Percentiles rank a stretch among this genome's conserved stretches.
Conservation (phyloP, 2,329 filamentous ascomycete species). For the Fusarium napiforme region DNA sequence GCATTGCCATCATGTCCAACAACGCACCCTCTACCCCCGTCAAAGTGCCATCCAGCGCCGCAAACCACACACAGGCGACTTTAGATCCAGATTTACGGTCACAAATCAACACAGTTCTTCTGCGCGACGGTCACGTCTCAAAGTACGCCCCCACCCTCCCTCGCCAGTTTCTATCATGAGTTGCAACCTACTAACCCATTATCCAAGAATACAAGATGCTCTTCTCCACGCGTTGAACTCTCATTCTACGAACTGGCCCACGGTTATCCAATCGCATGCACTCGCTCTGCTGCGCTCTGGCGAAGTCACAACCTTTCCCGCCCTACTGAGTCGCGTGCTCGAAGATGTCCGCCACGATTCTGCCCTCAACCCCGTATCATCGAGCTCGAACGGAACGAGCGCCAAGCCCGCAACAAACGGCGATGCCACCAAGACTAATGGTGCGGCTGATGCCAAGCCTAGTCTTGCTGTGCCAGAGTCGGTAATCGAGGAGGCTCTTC, state of each 20-base stretch:
- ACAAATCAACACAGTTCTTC: conserved; percentile 68
- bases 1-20: conserved; percentile 54
- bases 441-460: conserved; percentile 39
- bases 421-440: conserved; percentile 45
- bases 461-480: conserved; percentile 67
- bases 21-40: conserved; percentile 65
- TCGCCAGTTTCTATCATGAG: not conserved
- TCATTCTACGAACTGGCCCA: conserved; percentile 71
- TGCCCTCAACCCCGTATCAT: conserved; percentile 42
- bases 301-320: conserved; percentile 69
- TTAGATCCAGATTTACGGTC: conserved; percentile 71
- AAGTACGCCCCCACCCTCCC: conserved; percentile 56
- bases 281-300: conserved; percentile 69
- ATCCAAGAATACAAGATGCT: conserved; percentile 67
- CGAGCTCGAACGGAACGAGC: conserved; percentile 46
- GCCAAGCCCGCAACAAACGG: conserved; percentile 50
- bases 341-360: conserved; percentile 68
- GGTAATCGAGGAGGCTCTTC: conserved; percentile 72
- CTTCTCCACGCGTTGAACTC: conserved; percentile 71
- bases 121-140: conserved; percentile 68
- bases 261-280: conserved; percentile 68
- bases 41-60: conserved; percentile 69
- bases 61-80: conserved; percentile 69
- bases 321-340: conserved; percentile 69
- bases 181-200: conserved; percentile 4